A percentile compares a stretch with the other conserved stretches of the same genome.
Conservation (phyloP, 345 rosid genomes). For the Camelina sativa region DNA sequence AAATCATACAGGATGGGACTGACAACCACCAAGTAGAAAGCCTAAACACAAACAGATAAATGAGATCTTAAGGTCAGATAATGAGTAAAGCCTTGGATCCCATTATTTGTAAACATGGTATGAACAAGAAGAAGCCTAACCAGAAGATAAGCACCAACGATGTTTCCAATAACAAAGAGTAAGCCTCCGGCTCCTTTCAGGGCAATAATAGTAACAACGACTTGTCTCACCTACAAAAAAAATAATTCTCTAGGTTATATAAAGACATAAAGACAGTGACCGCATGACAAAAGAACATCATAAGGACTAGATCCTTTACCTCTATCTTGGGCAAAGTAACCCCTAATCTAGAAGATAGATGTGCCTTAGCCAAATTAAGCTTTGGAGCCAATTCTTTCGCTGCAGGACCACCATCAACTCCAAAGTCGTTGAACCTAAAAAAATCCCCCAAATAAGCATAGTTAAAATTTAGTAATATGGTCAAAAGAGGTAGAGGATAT, state of each 20-base stretch:
- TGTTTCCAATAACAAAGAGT: constrained; percentile 75
- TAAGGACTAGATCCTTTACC: constrained; percentile 45
- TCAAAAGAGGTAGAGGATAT: neutral
- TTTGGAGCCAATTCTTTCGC: constrained; percentile 78
- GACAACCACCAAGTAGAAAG: constrained; percentile 59
- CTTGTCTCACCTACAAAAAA: constrained; percentile 56
- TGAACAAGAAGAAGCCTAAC: constrained; percentile 52
- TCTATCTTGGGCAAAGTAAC: constrained; percentile 62
- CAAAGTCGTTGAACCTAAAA: constrained; percentile 64
- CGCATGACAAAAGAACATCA: neutral
- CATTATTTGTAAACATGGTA: neutral
- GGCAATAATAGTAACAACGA: constrained; percentile 49
- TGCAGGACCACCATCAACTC: constrained; percentile 86
- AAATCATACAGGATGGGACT: constrained; percentile 82
- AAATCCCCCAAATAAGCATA: neutral
- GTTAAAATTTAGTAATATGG: neutral
- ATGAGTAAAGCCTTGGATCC: neutral
- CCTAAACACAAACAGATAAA: constrained; percentile 48
- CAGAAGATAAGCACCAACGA: constrained; percentile 78
- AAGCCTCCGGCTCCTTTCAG: constrained; percentile 81
- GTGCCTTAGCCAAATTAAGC: constrained; percentile 57
- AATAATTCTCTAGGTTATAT: constrained; percentile 24
- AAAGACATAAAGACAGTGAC: neutral
- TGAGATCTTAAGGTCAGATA: neutral
- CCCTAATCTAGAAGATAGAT: constrained; percentile 60